Conservation (phyloP, 2,329 filamentous ascomycete species). For the Mycocentrospora acerina region DNA sequence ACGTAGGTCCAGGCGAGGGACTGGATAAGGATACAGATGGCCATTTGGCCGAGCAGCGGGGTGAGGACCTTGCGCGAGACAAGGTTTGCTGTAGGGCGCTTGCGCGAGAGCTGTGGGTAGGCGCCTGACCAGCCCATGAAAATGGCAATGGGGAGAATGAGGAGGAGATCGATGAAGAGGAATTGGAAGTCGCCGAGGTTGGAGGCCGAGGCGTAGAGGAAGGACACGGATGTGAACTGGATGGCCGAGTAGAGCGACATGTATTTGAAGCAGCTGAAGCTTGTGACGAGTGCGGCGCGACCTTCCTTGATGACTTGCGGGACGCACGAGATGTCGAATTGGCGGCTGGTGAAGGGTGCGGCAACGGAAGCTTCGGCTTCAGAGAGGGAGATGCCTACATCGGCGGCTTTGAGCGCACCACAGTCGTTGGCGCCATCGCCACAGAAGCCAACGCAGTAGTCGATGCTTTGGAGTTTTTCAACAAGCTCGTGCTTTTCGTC, state of each 20-base stretch:
- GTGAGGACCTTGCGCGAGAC: conserved; percentile 91
- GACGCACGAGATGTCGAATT: conserved; percentile 96
- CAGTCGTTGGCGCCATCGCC: conserved; percentile 98
- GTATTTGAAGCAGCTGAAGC: conserved; percentile 99
- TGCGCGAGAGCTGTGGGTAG: conserved; percentile 72
- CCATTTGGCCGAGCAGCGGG: conserved; percentile 85
- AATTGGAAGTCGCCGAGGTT: conserved; percentile 99
- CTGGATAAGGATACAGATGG: conserved; percentile 77
- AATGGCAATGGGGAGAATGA: conserved; percentile 94
- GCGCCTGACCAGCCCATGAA: conserved; percentile 99
- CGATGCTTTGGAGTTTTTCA: conserved; percentile 93
- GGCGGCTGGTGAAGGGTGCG: conserved; percentile 92
- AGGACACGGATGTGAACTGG: conserved; percentile 95
- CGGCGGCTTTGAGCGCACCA: conserved; percentile 91
- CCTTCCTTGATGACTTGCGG: conserved; percentile 91
- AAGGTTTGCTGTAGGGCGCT: conserved; percentile 86
- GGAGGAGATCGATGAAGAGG: conserved; percentile 86
- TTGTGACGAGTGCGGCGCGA: conserved; percentile 91
- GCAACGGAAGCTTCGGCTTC: conserved; percentile 97
- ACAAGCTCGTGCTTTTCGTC: conserved; percentile 98
- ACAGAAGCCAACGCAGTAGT: conserved; percentile 94
- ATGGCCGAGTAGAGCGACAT: conserved; percentile 99
- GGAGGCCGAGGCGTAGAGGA: conserved; percentile 88
- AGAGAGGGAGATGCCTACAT: conserved; percentile 94
- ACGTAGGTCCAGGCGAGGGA: conserved; percentile 73